These are phyloP conservation scores for Panaeolus cyanescens DNA, from an alignment of 768 basidiomycete genomes.

Conservation along the genomic window DNA sequence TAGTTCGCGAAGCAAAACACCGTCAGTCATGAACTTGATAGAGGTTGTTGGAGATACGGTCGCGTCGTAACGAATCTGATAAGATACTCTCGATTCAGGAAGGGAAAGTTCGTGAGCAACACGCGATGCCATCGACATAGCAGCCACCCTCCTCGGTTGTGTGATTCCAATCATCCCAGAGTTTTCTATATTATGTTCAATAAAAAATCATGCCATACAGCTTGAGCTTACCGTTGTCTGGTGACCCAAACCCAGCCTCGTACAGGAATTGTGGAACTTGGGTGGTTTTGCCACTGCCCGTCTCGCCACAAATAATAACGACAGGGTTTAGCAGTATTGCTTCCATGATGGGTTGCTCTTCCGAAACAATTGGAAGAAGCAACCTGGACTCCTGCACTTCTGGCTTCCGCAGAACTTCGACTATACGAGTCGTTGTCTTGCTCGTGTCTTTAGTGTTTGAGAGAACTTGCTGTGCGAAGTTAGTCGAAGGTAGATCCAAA, in stretches of 20 bases:
- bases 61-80: slow-evolving; percentile 97
- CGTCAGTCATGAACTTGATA: slow-evolving; percentile 99
- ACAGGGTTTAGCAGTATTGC: slow-evolving; percentile 85
- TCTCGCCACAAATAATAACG: slow-evolving; percentile 87
- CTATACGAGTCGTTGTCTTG: slow-evolving; percentile 36
- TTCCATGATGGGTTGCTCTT: slow-evolving; percentile 95
- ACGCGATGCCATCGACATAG: slow-evolving; percentile 92
- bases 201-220: slow-evolving; percentile 1
- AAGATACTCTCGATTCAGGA: slow-evolving; percentile 80
- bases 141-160: slow-evolving; percentile 96
- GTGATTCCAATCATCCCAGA: slow-evolving; percentile 98
- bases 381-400: slow-evolving; percentile 79
- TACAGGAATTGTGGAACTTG: slow-evolving; percentile 99
- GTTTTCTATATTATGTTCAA: slow-evolving; percentile 62
- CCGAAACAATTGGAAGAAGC: slow-evolving; percentile 84
- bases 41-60: slow-evolving; percentile 87
- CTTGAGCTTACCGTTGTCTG: slow-evolving; percentile 66
- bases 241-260: slow-evolving; percentile 91
- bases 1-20: slow-evolving; percentile 91
- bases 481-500: slow-evolving; percentile 64
- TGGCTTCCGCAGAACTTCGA: slow-evolving; percentile 60
- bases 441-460: slow-evolving; percentile 14
- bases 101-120: slow-evolving; percentile 93
- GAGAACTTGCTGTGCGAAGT: slow-evolving; percentile 56
- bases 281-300: slow-evolving; percentile 97